Evolutionary conservation across 352 stramenopile genomes (phyloP).

Genomic region (Phytophthora foliorum): DNA sequence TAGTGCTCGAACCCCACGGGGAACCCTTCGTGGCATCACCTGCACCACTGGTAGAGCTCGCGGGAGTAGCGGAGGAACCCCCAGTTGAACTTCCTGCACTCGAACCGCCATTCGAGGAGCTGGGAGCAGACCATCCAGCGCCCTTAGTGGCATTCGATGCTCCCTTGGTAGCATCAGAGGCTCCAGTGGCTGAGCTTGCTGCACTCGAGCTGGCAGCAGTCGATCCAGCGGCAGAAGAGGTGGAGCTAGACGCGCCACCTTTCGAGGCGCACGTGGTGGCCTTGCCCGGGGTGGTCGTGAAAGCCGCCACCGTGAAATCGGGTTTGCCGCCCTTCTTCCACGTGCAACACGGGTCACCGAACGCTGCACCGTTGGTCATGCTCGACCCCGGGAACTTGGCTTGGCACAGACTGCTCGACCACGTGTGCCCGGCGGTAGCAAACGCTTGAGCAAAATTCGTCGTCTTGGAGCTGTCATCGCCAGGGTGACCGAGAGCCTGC

Average conservation of each 20-base stretch:
- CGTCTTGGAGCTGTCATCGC: constrained; percentile 31
- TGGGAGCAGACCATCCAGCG: neutral
- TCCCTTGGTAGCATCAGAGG: constrained; percentile 6
- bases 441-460: constrained; percentile 53
- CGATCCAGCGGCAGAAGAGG: constrained; percentile 7
- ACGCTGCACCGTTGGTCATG: constrained; percentile 46
- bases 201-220: neutral
- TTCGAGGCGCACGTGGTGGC: constrained; percentile 33
- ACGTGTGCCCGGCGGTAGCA: constrained; percentile 35
- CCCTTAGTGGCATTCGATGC: constrained; percentile 2
- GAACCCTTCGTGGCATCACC: constrained; percentile 25
- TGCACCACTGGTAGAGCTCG: constrained; percentile 3
- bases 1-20: constrained; percentile 26
- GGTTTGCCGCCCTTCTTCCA: constrained; percentile 45
- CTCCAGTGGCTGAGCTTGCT: neutral
- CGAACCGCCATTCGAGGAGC: neutral
- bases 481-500: constrained; percentile 48
- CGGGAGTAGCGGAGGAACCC: too few relatives aligned
- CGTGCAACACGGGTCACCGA: constrained; percentile 44
- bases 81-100: neutral
- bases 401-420: constrained; percentile 45
- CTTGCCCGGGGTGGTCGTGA: constrained; percentile 30
- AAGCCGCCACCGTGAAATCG: constrained; percentile 40
- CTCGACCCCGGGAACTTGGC: constrained; percentile 43
- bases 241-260: constrained; percentile 21